These are phyloP conservation scores for Salix dunnii DNA, from an alignment of 345 rosid genomes.

Conservation along the genomic window DNA sequence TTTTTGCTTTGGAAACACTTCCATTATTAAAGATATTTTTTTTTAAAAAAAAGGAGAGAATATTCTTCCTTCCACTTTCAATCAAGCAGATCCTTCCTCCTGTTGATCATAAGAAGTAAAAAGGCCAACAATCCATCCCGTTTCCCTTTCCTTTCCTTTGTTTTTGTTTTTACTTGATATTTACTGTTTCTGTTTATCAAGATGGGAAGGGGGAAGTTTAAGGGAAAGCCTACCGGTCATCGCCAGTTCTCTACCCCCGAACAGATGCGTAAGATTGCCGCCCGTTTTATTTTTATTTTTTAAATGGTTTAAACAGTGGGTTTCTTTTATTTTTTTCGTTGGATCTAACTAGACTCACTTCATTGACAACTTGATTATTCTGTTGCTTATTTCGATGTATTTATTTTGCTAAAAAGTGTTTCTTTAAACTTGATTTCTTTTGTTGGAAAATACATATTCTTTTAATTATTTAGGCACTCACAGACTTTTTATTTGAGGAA, in stretches of 20 bases:
- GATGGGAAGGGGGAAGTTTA: constrained; percentile 66
- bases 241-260: constrained; percentile 61
- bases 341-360: too few relatives aligned
- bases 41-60: neutral
- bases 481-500: too few relatives aligned
- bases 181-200: neutral
- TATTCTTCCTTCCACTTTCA: neutral
- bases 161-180: neutral
- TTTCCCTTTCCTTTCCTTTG: neutral
- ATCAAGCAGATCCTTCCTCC: neutral
- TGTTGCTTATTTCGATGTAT: too few relatives aligned
- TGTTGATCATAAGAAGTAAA: neutral
- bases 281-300: neutral
- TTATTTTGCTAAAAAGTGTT: too few relatives aligned
- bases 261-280: constrained; percentile 43
- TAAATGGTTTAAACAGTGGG: too few relatives aligned
- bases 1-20: neutral
- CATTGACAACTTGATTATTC: too few relatives aligned
- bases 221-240: constrained; percentile 65
- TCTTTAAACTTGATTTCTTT: too few relatives aligned
- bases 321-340: too few relatives aligned
- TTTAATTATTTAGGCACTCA: too few relatives aligned
- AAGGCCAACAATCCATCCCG: neutral
- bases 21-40: neutral
- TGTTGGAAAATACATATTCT: too few relatives aligned